These are phyloP conservation scores for Fraxinus baroniana DNA, from an alignment of 305 asterid species.

Conservation along the genomic window DNA sequence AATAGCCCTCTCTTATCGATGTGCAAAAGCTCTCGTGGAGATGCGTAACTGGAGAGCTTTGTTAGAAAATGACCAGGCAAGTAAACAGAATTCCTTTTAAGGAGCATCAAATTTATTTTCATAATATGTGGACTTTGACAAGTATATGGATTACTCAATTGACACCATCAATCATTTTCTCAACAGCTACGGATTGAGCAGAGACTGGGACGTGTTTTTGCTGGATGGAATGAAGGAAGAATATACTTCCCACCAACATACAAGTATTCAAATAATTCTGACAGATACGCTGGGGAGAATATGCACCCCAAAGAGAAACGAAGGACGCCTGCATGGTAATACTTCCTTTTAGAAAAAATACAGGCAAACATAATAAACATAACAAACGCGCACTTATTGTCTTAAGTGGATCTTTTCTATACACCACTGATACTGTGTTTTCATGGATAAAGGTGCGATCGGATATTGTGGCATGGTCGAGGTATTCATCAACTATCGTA, in stretches of 20 bases:
- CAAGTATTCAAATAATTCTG: constrained; percentile 86
- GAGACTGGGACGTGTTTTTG: constrained; percentile 68
- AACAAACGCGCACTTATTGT: background rate
- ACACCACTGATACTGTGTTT: background rate
- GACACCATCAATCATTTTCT: constrained; percentile 2
- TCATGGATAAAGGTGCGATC: constrained; percentile 80
- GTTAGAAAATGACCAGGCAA: constrained; percentile 94
- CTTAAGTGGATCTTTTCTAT: background rate
- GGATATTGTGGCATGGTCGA: constrained; percentile 85
- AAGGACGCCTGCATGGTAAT: constrained; percentile 92
- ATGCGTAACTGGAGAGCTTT: constrained; percentile 96
- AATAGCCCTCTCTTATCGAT: constrained; percentile 83
- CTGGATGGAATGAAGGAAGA: constrained; percentile 90
- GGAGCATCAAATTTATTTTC: background rate
- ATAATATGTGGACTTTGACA: background rate
- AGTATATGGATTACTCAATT: background rate
- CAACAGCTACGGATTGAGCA: constrained; percentile 91
- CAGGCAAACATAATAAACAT: background rate
- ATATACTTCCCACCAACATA: constrained; percentile 96
- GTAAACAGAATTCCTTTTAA: constrained; percentile 9
- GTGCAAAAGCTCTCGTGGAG: constrained; percentile 96
- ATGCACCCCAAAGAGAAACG: constrained; percentile 86
- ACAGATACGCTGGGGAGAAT: constrained; percentile 85
- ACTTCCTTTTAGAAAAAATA: constrained; percentile 1
- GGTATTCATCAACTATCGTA: constrained; percentile 90